A percentile compares a stretch with the other conserved stretches of the same genome.
Conservation (phyloP, 1,284 basidiomycete genomes). For the Sanghuangporus sanghuang region DNA sequence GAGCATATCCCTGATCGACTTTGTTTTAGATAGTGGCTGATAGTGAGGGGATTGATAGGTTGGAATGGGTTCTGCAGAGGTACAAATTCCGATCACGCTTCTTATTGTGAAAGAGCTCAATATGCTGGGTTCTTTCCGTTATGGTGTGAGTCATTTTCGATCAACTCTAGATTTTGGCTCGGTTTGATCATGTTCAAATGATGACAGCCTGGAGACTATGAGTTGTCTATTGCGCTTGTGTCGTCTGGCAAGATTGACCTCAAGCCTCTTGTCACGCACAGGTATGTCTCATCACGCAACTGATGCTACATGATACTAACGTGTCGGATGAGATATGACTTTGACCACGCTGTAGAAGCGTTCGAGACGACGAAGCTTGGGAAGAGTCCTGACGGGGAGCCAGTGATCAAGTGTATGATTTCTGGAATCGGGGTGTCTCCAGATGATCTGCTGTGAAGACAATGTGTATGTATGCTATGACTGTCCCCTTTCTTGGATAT, state of each 20-base stretch:
- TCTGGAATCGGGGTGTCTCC: slow-evolving; percentile 60
- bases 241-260: slow-evolving; percentile 78
- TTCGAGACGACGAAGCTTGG: slow-evolving; percentile 79
- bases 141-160: slow-evolving; percentile 49
- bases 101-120: slow-evolving; percentile 74
- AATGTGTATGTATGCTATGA: not conserved
- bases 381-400: slow-evolving; percentile 72
- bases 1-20: slow-evolving; percentile 2
- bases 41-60: slow-evolving; percentile 40
- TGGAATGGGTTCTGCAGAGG: slow-evolving; percentile 65
- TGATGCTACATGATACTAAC: not conserved
- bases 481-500: too few relatives aligned
- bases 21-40: not conserved
- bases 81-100: slow-evolving; percentile 56
- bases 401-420: slow-evolving; percentile 73
- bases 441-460: not conserved
- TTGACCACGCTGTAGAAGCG: slow-evolving; percentile 72
- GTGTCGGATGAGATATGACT: slow-evolving; percentile 49
- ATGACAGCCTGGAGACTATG: slow-evolving; percentile 79
- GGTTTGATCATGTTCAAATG: not conserved
- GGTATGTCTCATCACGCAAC: slow-evolving; percentile 38
- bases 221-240: slow-evolving; percentile 79
- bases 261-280: slow-evolving; percentile 85
- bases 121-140: slow-evolving; percentile 86
- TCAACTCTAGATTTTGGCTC: not conserved